Evolutionary conservation across 1,284 basidiomycete genomes (phyloP).

Genomic region (Moniliella sp.): DNA sequence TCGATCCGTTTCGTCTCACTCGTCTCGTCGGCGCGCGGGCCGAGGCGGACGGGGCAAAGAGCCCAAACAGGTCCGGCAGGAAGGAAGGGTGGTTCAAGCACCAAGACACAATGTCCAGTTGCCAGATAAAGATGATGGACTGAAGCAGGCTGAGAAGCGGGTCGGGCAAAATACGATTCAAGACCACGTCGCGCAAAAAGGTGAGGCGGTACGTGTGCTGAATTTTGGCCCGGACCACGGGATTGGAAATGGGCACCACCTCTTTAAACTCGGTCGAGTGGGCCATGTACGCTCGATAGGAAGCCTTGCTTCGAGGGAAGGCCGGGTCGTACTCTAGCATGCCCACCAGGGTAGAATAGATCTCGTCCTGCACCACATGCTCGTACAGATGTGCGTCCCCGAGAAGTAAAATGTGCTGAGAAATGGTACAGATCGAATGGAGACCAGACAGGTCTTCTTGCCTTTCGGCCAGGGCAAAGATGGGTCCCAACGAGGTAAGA

Average conservation of each 20-base stretch:
- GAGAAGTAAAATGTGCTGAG: conserved; percentile 81
- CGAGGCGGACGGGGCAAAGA: conserved; percentile 42
- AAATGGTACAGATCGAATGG: conserved; percentile 69
- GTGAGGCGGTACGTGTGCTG: conserved; percentile 87
- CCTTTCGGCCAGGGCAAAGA: too few relatives aligned
- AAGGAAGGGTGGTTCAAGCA: conserved; percentile 58
- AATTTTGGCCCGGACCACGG: conserved; percentile 41
- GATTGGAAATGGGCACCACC: conserved; percentile 25
- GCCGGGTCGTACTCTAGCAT: conserved; percentile 98
- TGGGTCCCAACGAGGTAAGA: too few relatives aligned
- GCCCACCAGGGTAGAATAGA: conserved; percentile 74
- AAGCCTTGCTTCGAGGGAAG: conserved; percentile 76
- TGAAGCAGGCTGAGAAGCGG: conserved; percentile 89
- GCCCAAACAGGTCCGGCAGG: conserved; percentile 52
- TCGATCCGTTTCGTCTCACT: conserved; percentile 15
- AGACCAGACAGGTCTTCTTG: conserved; percentile 68
- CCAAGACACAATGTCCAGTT: conserved; percentile 85
- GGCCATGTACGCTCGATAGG: conserved; percentile 75
- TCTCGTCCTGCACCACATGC: conserved; percentile 74
- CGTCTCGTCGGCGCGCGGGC: conserved; percentile 4
- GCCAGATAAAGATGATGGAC: conserved; percentile 92
- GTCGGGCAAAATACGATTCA: conserved; percentile 79
- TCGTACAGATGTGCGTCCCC: conserved; percentile 90
- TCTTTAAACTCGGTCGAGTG: conserved; percentile 50
- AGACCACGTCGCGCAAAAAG: conserved; percentile 91